A percentile compares a stretch with the other conserved stretches of the same genome.
These are phyloP conservation scores for Metschnikowia corniflorae DNA, from an alignment of 805 yeast genomes.

Conservation along the genomic window DNA sequence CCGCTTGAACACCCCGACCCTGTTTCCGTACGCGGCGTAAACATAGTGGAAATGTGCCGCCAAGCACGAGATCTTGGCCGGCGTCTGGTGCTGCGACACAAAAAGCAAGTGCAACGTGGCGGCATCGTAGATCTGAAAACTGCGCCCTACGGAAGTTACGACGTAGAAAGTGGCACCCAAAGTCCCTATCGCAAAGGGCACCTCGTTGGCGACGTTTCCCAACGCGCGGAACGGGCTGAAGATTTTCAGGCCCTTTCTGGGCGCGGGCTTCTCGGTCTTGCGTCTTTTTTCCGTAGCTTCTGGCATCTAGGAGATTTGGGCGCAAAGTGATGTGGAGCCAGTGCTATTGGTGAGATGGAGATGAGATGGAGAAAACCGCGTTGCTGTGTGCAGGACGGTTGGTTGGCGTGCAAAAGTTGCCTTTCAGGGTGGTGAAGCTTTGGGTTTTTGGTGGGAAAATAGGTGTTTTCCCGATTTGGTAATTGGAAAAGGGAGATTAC, in stretches of 20 bases:
- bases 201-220: constrained; percentile 84
- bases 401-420: too few relatives aligned
- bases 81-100: constrained; percentile 78
- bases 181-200: constrained; percentile 85
- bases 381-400: too few relatives aligned
- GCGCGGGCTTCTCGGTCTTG: constrained; percentile 19
- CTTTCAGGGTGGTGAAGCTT: too few relatives aligned
- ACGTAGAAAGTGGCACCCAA: constrained; percentile 84
- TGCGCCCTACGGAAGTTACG: constrained; percentile 83
- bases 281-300: constrained; percentile 31
- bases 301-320: constrained; percentile 1
- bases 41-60: constrained; percentile 82
- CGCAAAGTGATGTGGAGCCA: too few relatives aligned
- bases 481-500: too few relatives aligned
- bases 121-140: constrained; percentile 92
- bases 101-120: constrained; percentile 79
- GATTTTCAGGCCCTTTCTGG: constrained; percentile 38
- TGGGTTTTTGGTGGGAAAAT: too few relatives aligned
- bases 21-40: constrained; percentile 68
- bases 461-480: too few relatives aligned
- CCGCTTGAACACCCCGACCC: constrained; percentile 76
- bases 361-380: too few relatives aligned
- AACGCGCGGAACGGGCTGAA: constrained; percentile 83
- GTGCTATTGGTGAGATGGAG: too few relatives aligned
- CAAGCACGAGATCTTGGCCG: constrained; percentile 63